Conservation (phyloP, 345 rosid species). For the Brassica juncea region DNA sequence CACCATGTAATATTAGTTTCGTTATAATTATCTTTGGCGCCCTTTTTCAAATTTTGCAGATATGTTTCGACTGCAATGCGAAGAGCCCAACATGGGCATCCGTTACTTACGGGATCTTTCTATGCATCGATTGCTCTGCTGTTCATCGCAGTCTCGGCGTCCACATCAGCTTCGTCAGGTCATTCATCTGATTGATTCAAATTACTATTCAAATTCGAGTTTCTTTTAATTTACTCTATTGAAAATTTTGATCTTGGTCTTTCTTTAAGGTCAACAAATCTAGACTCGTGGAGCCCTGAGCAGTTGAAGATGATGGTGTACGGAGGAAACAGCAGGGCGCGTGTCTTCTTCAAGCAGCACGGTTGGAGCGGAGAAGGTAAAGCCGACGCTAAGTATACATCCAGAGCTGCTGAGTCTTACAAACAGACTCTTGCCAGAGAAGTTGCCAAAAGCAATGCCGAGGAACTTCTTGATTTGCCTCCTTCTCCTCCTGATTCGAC, state of each 20-base stretch:
- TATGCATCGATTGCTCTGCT: constrained; percentile 96
- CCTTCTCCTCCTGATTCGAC: constrained; percentile 68
- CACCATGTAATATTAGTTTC: background rate
- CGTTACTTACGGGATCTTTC: constrained; percentile 94
- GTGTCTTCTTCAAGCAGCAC: constrained; percentile 89
- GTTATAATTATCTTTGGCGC: too few species aligned
- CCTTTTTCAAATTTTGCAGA: constrained; percentile 41
- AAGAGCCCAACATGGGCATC: constrained; percentile 98
- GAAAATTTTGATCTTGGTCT: background rate
- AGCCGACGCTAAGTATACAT: constrained; percentile 96
- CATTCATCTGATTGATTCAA: background rate
- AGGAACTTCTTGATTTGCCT: constrained; percentile 52
- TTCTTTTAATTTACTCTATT: background rate
- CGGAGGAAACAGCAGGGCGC: constrained; percentile 95
- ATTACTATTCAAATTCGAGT: background rate
- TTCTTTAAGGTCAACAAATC: constrained; percentile 81
- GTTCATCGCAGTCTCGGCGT: constrained; percentile 97
- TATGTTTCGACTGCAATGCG: constrained; percentile 95
- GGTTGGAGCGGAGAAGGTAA: constrained; percentile 93
- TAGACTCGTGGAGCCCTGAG: constrained; percentile 92
- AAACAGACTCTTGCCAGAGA: constrained; percentile 83
- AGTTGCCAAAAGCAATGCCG: constrained; percentile 78
- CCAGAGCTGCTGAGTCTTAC: constrained; percentile 90
- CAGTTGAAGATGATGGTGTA: constrained; percentile 78
- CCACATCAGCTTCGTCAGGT: constrained; percentile 96